Percentiles rank a stretch among this genome's conserved stretches.
Evolutionary conservation across 768 basidiomycete genomes (phyloP).

Genomic region (Hydnum rufescens): DNA sequence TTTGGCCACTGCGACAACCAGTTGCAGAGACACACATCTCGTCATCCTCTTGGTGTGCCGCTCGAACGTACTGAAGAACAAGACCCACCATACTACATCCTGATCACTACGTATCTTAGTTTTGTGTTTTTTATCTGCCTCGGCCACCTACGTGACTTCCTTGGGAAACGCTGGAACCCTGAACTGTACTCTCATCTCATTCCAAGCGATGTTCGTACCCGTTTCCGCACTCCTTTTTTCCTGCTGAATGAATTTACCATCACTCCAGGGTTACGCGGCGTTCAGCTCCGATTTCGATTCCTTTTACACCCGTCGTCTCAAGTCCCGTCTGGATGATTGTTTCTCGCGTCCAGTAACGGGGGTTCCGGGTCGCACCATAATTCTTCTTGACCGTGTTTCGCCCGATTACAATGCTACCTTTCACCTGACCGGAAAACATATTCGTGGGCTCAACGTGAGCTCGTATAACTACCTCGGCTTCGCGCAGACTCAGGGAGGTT

Average conservation of each 20-base stretch:
- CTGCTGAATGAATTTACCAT: neutral
- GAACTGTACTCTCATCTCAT: constrained; percentile 61
- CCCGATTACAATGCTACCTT: constrained; percentile 66
- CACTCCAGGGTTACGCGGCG: constrained; percentile 73
- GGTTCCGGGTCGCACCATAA: constrained; percentile 85
- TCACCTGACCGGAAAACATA: constrained; percentile 53
- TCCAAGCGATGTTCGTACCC: constrained; percentile 49
- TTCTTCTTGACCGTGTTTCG: constrained; percentile 66
- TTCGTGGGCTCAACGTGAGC: constrained; percentile 86
- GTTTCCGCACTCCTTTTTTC: neutral
- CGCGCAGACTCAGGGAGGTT: constrained; percentile 79
- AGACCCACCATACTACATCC: constrained; percentile 79
- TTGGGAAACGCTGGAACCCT: constrained; percentile 67
- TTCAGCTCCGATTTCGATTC: constrained; percentile 98
- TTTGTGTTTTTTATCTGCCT: constrained; percentile 82
- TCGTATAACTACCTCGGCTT: constrained; percentile 99
- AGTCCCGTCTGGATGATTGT: constrained; percentile 86
- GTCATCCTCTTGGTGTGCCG: constrained; percentile 29
- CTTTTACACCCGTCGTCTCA: constrained; percentile 93
- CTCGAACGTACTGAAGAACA: constrained; percentile 36
- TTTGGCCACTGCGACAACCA: constrained; percentile 82
- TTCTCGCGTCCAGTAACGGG: constrained; percentile 86
- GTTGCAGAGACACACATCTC: constrained; percentile 44
- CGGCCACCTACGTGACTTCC: constrained; percentile 86
- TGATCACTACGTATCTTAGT: constrained; percentile 80